These are phyloP conservation scores for Amanita subjunquillea DNA, from an alignment of 768 basidiomycete genomes.

Conservation along the genomic window DNA sequence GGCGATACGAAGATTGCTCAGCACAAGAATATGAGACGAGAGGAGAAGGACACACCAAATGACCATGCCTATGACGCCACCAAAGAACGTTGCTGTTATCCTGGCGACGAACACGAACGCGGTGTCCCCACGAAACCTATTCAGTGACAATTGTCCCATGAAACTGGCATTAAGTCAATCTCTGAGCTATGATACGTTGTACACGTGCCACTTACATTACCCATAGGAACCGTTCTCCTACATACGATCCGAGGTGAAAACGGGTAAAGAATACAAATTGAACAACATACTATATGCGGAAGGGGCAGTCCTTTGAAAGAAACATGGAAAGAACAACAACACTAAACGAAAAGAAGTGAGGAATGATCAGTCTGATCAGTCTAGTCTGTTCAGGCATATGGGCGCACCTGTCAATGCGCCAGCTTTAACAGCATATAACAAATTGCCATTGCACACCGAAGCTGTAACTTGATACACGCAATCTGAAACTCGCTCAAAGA, in stretches of 20 bases:
- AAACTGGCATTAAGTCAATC: conserved; percentile 27
- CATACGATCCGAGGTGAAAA: background rate
- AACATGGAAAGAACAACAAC: conserved; percentile 45
- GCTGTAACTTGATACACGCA: conserved; percentile 28
- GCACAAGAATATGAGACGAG: background rate
- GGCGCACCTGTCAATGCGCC: conserved; percentile 48
- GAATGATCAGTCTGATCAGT: too few species aligned
- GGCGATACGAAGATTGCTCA: background rate
- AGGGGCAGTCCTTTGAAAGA: conserved; percentile 39
- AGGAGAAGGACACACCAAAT: conserved; percentile 49
- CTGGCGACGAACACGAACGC: conserved; percentile 54
- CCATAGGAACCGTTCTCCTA: conserved; percentile 63
- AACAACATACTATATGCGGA: conserved; percentile 42
- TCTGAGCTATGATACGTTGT: too few species aligned
- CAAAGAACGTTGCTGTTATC: conserved; percentile 54
- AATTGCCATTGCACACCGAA: conserved; percentile 45
- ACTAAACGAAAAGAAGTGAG: conserved; percentile 22
- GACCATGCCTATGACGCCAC: conserved; percentile 48
- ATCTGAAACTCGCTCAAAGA: conserved; percentile 41
- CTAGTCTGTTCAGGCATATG: too few species aligned
- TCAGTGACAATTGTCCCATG: conserved; percentile 65
- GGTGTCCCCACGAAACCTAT: conserved; percentile 70
- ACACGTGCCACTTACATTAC: conserved; percentile 38
- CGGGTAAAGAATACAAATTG: conserved; percentile 12
- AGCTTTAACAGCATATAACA: conserved; percentile 63